These are phyloP conservation scores for Phytophthora multivora DNA, from an alignment of 352 stramenopile species.

Conservation along the genomic window DNA sequence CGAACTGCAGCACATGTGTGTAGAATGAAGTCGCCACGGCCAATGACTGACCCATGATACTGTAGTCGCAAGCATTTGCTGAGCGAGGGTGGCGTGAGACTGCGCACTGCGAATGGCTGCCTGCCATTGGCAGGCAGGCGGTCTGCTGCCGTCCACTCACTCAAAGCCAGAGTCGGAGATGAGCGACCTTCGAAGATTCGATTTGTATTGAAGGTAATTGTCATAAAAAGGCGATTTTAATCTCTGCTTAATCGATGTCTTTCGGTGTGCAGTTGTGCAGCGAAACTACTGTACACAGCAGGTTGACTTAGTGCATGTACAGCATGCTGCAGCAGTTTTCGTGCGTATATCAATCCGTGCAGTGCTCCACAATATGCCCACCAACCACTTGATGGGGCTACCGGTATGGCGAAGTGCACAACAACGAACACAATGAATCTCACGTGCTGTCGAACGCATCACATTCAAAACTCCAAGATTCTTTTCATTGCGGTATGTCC, in stretches of 20 bases:
- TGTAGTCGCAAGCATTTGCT: not conserved
- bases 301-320: too few species aligned
- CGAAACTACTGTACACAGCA: too few species aligned
- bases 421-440: not conserved
- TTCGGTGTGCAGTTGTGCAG: not conserved
- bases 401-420: too few species aligned
- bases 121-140: not conserved
- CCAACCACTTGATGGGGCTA: not conserved
- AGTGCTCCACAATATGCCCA: not conserved
- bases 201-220: not conserved
- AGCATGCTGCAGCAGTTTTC: too few species aligned
- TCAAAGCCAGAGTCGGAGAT: not conserved
- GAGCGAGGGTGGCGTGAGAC: not conserved
- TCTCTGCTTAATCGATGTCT: not conserved
- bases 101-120: too few species aligned
- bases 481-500: not conserved
- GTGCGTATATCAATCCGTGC: not conserved
- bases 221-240: not conserved
- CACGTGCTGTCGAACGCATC: not conserved
- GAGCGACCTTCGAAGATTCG: not conserved
- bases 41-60: not conserved
- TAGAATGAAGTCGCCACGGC: too few species aligned
- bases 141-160: not conserved
- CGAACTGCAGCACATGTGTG: too few species aligned
- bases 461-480: not conserved